These are phyloP conservation scores for Lachnellula arida DNA, from an alignment of 2,329 filamentous ascomycete genomes.

Conservation along the genomic window DNA sequence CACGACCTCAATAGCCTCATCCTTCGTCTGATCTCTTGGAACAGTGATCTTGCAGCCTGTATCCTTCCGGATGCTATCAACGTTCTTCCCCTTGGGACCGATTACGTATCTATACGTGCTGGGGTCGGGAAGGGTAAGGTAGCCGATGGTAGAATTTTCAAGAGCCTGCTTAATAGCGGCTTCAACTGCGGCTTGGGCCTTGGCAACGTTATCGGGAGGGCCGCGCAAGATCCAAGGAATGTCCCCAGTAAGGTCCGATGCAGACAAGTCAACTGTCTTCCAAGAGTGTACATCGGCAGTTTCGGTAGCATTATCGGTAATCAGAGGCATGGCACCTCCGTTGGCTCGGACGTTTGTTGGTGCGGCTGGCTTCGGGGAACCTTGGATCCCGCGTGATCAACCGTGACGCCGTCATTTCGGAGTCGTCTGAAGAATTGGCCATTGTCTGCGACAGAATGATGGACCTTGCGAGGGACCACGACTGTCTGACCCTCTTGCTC, in stretches of 20 bases:
- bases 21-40: conserved; percentile 68
- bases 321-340: conserved; percentile 71
- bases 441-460: conserved; percentile 82
- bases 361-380: conserved; percentile 65
- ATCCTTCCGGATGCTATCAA: conserved; percentile 87
- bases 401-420: conserved; percentile 80
- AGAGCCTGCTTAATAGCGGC: conserved; percentile 67
- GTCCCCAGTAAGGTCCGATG: conserved; percentile 53
- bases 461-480: conserved; percentile 74
- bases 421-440: conserved; percentile 92
- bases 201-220: conserved; percentile 69
- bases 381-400: conserved; percentile 82
- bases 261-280: conserved; percentile 65
- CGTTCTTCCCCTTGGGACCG: conserved; percentile 81
- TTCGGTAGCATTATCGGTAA: conserved; percentile 75
- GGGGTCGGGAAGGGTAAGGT: conserved; percentile 82
- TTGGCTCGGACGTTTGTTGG: conserved; percentile 47
- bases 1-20: conserved; percentile 86
- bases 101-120: conserved; percentile 87
- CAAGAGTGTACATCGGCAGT: conserved; percentile 70
- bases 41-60: conserved; percentile 94
- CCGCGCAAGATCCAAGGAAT: conserved; percentile 91
- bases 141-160: conserved; percentile 71
- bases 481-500: conserved; percentile 84
- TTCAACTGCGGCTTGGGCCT: conserved; percentile 71